phyloP scores from a whole-genome alignment of 2,329 filamentous ascomycete genomes.

The Neofusicoccum kwambonambiense region DNA sequence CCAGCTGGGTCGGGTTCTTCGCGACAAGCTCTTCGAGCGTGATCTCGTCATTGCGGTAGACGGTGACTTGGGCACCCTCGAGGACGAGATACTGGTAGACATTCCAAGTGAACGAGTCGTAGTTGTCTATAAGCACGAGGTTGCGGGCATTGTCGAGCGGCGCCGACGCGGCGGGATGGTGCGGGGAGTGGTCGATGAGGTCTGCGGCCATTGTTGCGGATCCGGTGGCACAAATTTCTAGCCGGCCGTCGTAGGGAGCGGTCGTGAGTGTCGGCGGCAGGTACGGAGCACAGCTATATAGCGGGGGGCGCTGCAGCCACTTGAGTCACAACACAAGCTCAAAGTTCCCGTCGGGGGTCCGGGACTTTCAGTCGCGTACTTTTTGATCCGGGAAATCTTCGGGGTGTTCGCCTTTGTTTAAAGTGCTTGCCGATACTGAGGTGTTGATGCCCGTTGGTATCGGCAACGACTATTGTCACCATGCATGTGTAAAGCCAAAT shows the following conservation, averaged over 20 bases:
- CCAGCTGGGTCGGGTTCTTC: constrained; percentile 85
- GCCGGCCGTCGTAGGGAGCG: background rate
- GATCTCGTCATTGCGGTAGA: constrained; percentile 90
- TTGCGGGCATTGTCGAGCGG: constrained; percentile 80
- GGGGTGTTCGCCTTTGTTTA: background rate
- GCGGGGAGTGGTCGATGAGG: constrained; percentile 79
- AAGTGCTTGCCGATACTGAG: no score
- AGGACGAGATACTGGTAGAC: constrained; percentile 97
- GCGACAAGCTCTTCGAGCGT: constrained; percentile 78
- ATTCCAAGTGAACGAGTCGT: constrained; percentile 99
- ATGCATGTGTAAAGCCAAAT: no score
- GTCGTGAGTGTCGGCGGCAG: background rate
- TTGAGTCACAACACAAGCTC: constrained; percentile 3
- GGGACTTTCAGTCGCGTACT: background rate
- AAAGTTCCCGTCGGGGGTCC: background rate
- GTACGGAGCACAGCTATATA: background rate
- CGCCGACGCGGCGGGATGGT: constrained; percentile 72
- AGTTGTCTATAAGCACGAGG: constrained; percentile 95
- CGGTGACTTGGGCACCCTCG: constrained; percentile 88
- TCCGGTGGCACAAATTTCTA: background rate
- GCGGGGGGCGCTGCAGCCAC: background rate
- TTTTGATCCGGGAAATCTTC: constrained; percentile 2
- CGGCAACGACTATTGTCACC: no score
- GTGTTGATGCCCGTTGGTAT: no score
- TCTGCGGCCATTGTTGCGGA: constrained; percentile 44